Conservation (phyloP, 208 protist species). For the Crithidia sp. region DNA sequence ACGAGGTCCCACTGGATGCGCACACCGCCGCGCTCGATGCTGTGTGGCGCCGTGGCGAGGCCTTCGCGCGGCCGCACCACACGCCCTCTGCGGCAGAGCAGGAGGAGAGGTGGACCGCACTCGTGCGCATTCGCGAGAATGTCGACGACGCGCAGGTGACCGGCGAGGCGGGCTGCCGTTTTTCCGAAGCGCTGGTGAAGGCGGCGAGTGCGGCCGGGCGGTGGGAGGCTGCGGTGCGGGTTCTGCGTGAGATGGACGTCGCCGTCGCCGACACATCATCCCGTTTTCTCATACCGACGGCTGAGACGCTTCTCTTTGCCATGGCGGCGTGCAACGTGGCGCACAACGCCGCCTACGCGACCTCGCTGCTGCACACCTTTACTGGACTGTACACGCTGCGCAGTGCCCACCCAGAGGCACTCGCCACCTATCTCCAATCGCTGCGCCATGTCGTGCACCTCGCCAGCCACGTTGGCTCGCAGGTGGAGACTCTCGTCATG, state of each 20-base stretch:
- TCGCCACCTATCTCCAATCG: slow-evolving; percentile 72
- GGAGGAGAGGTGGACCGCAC: slow-evolving; percentile 35
- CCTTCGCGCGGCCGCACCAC: slow-evolving; percentile 55
- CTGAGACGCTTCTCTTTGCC: slow-evolving; percentile 73
- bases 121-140: slow-evolving; percentile 39
- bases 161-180: slow-evolving; percentile 81
- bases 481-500: slow-evolving; percentile 55
- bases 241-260: slow-evolving; percentile 60
- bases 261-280: slow-evolving; percentile 37
- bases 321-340: slow-evolving; percentile 71
- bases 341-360: slow-evolving; percentile 58
- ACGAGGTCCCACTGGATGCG: slow-evolving; percentile 57
- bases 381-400: slow-evolving; percentile 49
- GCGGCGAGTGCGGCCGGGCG: slow-evolving; percentile 51
- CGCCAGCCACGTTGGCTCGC: slow-evolving; percentile 27
- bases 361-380: slow-evolving; percentile 49
- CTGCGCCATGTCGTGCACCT: slow-evolving; percentile 56
- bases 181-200: slow-evolving; percentile 78
- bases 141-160: slow-evolving; percentile 40
- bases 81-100: slow-evolving; percentile 25
- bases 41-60: slow-evolving; percentile 77
- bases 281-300: slow-evolving; percentile 72
- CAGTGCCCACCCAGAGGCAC: slow-evolving; percentile 69
- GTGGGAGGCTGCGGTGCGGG: slow-evolving; percentile 58
- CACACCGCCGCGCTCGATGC: slow-evolving; percentile 81